These are phyloP conservation scores for Pleurotus citrinopileatus DNA, from an alignment of 768 basidiomycete species.

Conservation along the genomic window DNA sequence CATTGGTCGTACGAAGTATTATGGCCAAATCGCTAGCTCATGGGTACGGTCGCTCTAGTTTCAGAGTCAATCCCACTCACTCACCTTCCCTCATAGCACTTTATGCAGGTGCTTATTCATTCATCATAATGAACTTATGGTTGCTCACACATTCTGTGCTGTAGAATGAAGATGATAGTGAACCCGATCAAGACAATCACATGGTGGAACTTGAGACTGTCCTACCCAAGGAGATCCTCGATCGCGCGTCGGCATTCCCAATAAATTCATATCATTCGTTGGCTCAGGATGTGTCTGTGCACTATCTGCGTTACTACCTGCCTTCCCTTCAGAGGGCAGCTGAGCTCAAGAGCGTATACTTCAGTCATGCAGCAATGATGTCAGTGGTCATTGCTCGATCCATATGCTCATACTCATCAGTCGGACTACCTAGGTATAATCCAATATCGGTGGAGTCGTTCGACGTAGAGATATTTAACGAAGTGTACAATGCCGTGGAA, in stretches of 20 bases:
- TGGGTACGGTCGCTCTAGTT: slow-evolving; percentile 47
- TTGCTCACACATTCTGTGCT: slow-evolving; percentile 10
- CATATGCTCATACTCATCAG: not conserved
- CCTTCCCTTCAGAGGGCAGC: slow-evolving; percentile 58
- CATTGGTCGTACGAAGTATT: slow-evolving; percentile 73
- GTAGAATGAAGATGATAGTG: slow-evolving; percentile 64
- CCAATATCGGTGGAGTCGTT: slow-evolving; percentile 61
- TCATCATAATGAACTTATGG: not conserved
- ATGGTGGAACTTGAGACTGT: slow-evolving; percentile 48
- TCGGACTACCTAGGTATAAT: slow-evolving; percentile 51
- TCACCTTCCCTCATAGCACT: slow-evolving; percentile 46
- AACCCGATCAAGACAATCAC: slow-evolving; percentile 48
- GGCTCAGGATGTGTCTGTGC: slow-evolving; percentile 39
- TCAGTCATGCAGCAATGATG: slow-evolving; percentile 70
- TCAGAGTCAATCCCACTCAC: slow-evolving; percentile 7
- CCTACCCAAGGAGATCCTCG: slow-evolving; percentile 61
- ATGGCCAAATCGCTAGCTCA: slow-evolving; percentile 73
- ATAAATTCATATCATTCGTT: slow-evolving; percentile 42
- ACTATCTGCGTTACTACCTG: slow-evolving; percentile 67
- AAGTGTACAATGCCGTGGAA: slow-evolving; percentile 50
- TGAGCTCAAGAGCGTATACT: slow-evolving; percentile 61
- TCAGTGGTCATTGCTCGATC: slow-evolving; percentile 30
- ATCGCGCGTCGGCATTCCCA: slow-evolving; percentile 64
- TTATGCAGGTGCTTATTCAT: slow-evolving; percentile 55
- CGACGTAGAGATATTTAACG: slow-evolving; percentile 54